Conservation (phyloP, 768 basidiomycete species). For the Suillus cothurnatus region DNA sequence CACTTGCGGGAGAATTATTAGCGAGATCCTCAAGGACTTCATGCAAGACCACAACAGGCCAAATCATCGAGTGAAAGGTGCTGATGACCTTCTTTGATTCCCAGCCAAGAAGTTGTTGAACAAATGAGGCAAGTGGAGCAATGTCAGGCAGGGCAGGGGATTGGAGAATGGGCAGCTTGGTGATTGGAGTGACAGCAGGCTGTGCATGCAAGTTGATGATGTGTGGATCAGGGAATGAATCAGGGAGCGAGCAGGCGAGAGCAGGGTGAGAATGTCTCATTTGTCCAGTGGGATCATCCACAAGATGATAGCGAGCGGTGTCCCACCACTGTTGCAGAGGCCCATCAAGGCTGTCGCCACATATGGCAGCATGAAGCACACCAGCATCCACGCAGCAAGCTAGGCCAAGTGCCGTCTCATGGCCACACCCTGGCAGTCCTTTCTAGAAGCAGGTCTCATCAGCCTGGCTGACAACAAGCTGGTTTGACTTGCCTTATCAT, state of each 20-base stretch:
- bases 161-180: background rate
- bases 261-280: background rate
- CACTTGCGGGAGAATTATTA: background rate
- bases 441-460: background rate
- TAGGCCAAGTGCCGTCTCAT: background rate
- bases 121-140: background rate
- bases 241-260: background rate
- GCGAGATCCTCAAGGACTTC: constrained; percentile 3
- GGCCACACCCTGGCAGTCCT: background rate
- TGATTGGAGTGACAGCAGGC: background rate
- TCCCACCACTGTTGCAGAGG: background rate
- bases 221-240: background rate
- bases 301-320: background rate
- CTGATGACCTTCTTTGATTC: background rate
- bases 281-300: background rate
- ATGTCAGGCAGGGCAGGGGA: background rate
- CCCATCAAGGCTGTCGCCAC: background rate
- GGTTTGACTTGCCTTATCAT: background rate
- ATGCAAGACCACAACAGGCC: constrained; percentile 5
- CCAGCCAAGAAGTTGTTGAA: constrained; percentile 3
- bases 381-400: background rate
- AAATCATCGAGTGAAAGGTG: background rate
- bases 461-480: background rate
- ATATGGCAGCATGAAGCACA: background rate
- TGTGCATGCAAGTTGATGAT: background rate